Evolutionary conservation across 805 yeast species (phyloP).

Genomic region (Starmerella ratchasimensis): DNA sequence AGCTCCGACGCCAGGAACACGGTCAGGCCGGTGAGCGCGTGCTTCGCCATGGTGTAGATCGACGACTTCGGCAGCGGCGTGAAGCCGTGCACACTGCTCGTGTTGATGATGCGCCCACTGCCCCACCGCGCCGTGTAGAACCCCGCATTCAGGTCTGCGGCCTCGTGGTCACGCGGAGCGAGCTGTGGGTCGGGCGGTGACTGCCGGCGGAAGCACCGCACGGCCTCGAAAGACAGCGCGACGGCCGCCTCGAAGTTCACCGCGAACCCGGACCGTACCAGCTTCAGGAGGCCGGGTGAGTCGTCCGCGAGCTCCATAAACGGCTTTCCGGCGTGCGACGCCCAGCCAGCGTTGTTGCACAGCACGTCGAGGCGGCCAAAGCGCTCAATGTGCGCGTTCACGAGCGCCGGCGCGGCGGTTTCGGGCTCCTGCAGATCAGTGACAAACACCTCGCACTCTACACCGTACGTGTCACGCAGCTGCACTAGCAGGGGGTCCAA

Average conservation of each 20-base stretch:
- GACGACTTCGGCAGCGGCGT: slow-evolving; percentile 13
- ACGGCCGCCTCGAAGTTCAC: slow-evolving; percentile 14
- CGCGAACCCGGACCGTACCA: slow-evolving; percentile 12
- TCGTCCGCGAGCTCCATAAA: slow-evolving; percentile 11
- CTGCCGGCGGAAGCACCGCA: slow-evolving; percentile 11
- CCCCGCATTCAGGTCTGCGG: slow-evolving; percentile 10
- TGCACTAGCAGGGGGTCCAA: slow-evolving; percentile 6
- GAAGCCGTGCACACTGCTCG: slow-evolving; percentile 13
- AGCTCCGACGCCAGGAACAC: slow-evolving; percentile 12
- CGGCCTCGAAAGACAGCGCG: slow-evolving; percentile 12
- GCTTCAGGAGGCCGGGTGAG: slow-evolving; percentile 5
- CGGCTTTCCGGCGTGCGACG: slow-evolving; percentile 10
- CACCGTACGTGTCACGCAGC: slow-evolving; percentile 9
- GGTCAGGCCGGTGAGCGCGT: slow-evolving; percentile 14
- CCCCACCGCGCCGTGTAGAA: slow-evolving; percentile 14
- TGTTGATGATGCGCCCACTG: slow-evolving; percentile 14
- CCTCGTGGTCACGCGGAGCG: not conserved
- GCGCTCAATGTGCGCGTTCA: slow-evolving; percentile 5
- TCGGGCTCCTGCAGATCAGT: slow-evolving; percentile 11
- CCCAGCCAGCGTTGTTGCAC: slow-evolving; percentile 16
- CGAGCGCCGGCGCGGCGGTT: slow-evolving; percentile 3
- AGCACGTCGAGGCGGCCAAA: slow-evolving; percentile 16
- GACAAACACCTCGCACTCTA: slow-evolving; percentile 8
- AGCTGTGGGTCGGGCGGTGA: slow-evolving; percentile 6
- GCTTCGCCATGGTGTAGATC: slow-evolving; percentile 13